These are phyloP conservation scores for Aphanomyces invadans DNA, from an alignment of 352 stramenopile species.

Conservation along the genomic window DNA sequence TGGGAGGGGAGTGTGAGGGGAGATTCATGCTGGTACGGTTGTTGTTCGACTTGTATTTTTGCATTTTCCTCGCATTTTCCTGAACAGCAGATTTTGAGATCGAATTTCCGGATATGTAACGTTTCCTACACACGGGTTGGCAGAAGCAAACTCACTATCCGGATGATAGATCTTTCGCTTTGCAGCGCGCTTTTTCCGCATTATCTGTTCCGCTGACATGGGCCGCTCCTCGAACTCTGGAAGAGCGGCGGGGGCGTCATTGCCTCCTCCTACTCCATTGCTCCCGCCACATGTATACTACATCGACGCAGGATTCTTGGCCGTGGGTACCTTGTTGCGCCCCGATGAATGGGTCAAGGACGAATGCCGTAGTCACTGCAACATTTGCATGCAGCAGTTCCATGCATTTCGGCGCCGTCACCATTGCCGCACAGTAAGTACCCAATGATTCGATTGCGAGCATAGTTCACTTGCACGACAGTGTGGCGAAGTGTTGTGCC, in stretches of 20 bases:
- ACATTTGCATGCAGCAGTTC: constrained; percentile 75
- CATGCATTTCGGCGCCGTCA: constrained; percentile 64
- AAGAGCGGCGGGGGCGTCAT: neutral
- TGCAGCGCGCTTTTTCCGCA: neutral
- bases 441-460: neutral
- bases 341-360: constrained; percentile 64
- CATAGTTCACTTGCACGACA: constrained; percentile 8
- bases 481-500: constrained; percentile 66
- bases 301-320: constrained; percentile 58
- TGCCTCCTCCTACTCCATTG: neutral
- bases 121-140: neutral
- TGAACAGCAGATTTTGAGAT: too few relatives aligned
- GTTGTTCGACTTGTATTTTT: too few relatives aligned
- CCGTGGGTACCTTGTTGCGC: constrained; percentile 59
- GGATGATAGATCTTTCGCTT: constrained; percentile 7
- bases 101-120: neutral
- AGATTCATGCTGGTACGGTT: too few relatives aligned
- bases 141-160: neutral
- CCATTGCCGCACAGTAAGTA: constrained; percentile 57
- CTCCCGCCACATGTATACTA: constrained; percentile 44
- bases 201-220: neutral
- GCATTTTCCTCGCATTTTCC: too few relatives aligned
- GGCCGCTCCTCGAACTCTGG: neutral
- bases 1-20: too few relatives aligned
- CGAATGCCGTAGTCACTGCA: constrained; percentile 64